Evolutionary conservation across 1,284 basidiomycete genomes (phyloP).

Genomic region (Phlebopus sp.): DNA sequence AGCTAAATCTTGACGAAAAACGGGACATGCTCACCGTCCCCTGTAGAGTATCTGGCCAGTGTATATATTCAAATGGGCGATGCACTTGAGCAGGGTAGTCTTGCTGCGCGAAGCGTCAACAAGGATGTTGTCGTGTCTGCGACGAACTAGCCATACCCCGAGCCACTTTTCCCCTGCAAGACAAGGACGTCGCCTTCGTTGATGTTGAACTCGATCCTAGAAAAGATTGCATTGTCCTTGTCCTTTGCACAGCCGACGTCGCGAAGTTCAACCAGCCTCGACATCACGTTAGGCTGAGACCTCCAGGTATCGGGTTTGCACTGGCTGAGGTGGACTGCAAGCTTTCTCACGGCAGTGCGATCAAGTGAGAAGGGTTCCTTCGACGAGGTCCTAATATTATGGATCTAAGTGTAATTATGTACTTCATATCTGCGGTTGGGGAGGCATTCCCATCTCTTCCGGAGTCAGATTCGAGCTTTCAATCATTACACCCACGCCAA

Average conservation of each 20-base stretch:
- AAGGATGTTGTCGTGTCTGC: not conserved
- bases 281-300: slow-evolving; percentile 2
- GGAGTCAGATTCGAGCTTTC: slow-evolving; percentile 78
- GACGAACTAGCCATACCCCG: slow-evolving; percentile 45
- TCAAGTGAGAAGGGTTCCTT: slow-evolving; percentile 12
- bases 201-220: slow-evolving; percentile 56
- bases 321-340: not conserved
- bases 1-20: not conserved
- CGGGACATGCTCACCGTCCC: slow-evolving; percentile 50
- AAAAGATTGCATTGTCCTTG: slow-evolving; percentile 41
- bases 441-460: slow-evolving; percentile 74
- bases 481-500: slow-evolving; percentile 96
- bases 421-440: slow-evolving; percentile 41
- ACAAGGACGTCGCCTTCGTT: slow-evolving; percentile 71
- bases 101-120: slow-evolving; percentile 44
- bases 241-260: slow-evolving; percentile 29
- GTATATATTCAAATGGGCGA: slow-evolving; percentile 76
- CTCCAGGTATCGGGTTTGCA: not conserved
- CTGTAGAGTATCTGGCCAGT: slow-evolving; percentile 61
- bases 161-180: slow-evolving; percentile 72
- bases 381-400: slow-evolving; percentile 18
- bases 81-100: slow-evolving; percentile 78
- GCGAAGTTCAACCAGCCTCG: slow-evolving; percentile 20
- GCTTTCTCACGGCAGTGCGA: slow-evolving; percentile 20
- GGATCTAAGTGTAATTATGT: slow-evolving; percentile 30